Conservation (phyloP, 805 yeast species). For the Lipomyces chichibuensis region DNA sequence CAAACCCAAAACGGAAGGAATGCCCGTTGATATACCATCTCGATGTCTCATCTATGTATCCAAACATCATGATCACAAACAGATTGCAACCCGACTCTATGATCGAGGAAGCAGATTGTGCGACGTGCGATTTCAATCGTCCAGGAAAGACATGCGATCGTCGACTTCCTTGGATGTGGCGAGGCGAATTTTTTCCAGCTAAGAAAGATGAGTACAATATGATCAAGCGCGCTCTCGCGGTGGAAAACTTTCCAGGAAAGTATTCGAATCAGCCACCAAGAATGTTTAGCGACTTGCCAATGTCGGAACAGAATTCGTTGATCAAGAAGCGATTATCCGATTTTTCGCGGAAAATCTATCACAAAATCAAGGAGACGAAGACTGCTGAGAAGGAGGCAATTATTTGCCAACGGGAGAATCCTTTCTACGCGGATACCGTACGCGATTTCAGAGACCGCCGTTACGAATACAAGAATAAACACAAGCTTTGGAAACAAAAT, state of each 20-base stretch:
- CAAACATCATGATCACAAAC: constrained; percentile 97
- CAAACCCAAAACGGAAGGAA: constrained; percentile 68
- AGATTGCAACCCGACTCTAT: constrained; percentile 97
- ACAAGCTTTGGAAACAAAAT: constrained; percentile 92
- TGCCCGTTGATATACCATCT: constrained; percentile 92
- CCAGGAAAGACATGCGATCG: constrained; percentile 95
- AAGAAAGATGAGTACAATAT: constrained; percentile 86
- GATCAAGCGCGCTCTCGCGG: constrained; percentile 81
- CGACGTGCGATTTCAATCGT: constrained; percentile 93
- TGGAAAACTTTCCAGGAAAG: constrained; percentile 72
- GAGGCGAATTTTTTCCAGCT: constrained; percentile 94
- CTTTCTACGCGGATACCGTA: constrained; percentile 94
- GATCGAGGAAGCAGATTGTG: constrained; percentile 93
- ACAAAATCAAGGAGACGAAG: constrained; percentile 76
- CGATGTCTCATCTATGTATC: constrained; percentile 99
- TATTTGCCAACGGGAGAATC: constrained; percentile 96
- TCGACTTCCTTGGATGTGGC: constrained; percentile 93
- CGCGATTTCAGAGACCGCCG: constrained; percentile 93
- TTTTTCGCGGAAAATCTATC: constrained; percentile 83
- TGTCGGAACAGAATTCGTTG: constrained; percentile 73
- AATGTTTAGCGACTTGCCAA: constrained; percentile 73
- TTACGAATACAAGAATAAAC: constrained; percentile 90
- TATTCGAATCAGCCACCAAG: constrained; percentile 60
- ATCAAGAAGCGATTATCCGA: constrained; percentile 79
- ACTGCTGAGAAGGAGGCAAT: constrained; percentile 89